phyloP scores from a whole-genome alignment of 768 basidiomycete genomes.

The Lactarius evosmus region DNA sequence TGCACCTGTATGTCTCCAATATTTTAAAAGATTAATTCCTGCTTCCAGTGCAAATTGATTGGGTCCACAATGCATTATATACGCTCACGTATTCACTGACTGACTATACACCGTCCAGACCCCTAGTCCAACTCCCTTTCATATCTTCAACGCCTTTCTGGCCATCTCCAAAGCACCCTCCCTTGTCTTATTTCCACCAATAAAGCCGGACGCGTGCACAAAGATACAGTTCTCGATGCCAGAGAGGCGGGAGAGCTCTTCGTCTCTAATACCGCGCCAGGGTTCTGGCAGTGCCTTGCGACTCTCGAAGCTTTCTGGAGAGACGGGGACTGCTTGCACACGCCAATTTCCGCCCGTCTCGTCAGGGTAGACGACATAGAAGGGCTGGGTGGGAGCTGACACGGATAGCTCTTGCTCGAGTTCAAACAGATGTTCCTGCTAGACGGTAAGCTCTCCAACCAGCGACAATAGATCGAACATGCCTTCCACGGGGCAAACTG shows the following conservation, averaged over 20 bases:
- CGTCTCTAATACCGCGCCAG: slow-evolving; percentile 92
- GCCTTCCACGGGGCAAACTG: slow-evolving; percentile 89
- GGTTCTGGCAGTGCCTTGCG: slow-evolving; percentile 88
- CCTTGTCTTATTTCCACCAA: slow-evolving; percentile 91
- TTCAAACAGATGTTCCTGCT: slow-evolving; percentile 85
- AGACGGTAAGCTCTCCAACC: slow-evolving; percentile 12
- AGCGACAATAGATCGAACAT: slow-evolving; percentile 17
- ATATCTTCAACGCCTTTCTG: slow-evolving; percentile 51
- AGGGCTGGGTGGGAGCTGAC: slow-evolving; percentile 49
- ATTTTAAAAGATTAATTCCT: too few species aligned
- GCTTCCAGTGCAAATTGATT: too few species aligned
- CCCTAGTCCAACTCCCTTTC: background rate
- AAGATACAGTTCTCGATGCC: slow-evolving; percentile 87
- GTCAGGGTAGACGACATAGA: slow-evolving; percentile 91
- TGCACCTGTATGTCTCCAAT: too few species aligned
- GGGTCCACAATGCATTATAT: too few species aligned
- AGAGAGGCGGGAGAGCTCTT: slow-evolving; percentile 63
- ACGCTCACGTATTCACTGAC: too few species aligned
- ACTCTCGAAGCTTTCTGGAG: slow-evolving; percentile 82
- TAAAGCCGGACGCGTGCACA: slow-evolving; percentile 95
- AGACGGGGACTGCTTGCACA: slow-evolving; percentile 84
- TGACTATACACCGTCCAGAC: background rate
- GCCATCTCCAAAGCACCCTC: slow-evolving; percentile 86
- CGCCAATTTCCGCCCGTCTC: slow-evolving; percentile 77
- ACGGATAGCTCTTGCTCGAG: slow-evolving; percentile 62